Evolutionary conservation across 2,329 filamentous ascomycete species (phyloP).

Genomic region (Elsinoe batatas): DNA sequence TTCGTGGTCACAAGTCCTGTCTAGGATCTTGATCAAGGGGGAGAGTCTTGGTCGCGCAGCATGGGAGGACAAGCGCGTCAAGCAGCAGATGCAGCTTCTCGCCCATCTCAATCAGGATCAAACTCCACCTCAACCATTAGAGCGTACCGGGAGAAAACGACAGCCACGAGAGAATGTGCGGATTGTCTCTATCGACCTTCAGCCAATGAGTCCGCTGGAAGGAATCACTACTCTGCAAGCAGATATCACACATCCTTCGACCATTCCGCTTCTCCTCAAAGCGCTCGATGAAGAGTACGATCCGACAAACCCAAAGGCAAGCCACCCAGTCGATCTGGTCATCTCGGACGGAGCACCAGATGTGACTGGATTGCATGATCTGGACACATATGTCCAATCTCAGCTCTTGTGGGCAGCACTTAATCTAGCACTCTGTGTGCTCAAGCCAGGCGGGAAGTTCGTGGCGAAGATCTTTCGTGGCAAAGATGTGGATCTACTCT

Average conservation of each 20-base stretch:
- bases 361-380: slow-evolving; percentile 90
- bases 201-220: slow-evolving; percentile 87
- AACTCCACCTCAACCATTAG: not conserved
- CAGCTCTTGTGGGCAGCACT: slow-evolving; percentile 90
- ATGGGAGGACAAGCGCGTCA: slow-evolving; percentile 75
- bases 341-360: slow-evolving; percentile 93
- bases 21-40: slow-evolving; percentile 82
- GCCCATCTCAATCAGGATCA: slow-evolving; percentile 17
- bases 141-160: slow-evolving; percentile 12
- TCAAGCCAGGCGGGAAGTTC: slow-evolving; percentile 88
- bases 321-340: slow-evolving; percentile 80
- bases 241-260: slow-evolving; percentile 95
- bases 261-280: slow-evolving; percentile 75
- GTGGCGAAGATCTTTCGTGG: slow-evolving; percentile 97
- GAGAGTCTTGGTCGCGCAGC: slow-evolving; percentile 78
- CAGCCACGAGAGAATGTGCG: slow-evolving; percentile 51
- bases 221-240: slow-evolving; percentile 88
- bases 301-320: slow-evolving; percentile 37
- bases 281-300: slow-evolving; percentile 63
- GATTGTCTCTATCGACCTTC: slow-evolving; percentile 90
- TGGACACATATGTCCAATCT: slow-evolving; percentile 96
- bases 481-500: slow-evolving; percentile 89
- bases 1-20: slow-evolving; percentile 95
- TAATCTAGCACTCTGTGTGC: slow-evolving; percentile 84
- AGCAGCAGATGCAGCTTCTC: slow-evolving; percentile 52